Percentiles rank a stretch among this genome's conserved stretches.
Evolutionary conservation across 305 asterid species (phyloP).

Genomic region (Rubia peregrina): DNA sequence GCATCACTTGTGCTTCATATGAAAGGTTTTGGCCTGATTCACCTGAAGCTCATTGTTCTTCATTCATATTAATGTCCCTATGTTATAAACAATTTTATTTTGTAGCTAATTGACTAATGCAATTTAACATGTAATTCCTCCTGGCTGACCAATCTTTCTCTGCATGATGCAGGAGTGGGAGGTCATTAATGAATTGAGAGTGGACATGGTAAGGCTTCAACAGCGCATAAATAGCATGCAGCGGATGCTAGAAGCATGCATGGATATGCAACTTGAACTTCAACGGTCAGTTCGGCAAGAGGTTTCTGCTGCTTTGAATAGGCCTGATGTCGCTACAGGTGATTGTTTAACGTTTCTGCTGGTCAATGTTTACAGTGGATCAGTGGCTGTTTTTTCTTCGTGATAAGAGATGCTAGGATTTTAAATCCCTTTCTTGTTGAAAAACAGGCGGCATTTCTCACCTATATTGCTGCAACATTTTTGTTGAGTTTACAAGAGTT

Average conservation of each 20-base stretch:
- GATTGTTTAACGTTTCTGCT: background rate
- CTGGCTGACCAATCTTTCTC: background rate
- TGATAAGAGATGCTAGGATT: background rate
- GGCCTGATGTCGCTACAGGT: constrained; percentile 48
- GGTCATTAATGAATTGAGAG: constrained; percentile 56
- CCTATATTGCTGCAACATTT: background rate
- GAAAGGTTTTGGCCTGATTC: constrained; percentile 8
- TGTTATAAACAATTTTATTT: background rate
- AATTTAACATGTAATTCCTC: background rate
- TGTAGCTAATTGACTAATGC: background rate
- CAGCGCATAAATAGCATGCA: constrained; percentile 77
- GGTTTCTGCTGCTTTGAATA: constrained; percentile 75
- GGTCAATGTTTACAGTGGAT: background rate
- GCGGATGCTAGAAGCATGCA: constrained; percentile 78
- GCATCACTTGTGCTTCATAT: background rate
- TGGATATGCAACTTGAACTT: constrained; percentile 85
- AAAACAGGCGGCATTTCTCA: background rate
- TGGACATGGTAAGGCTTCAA: constrained; percentile 73
- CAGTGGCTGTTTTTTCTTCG: background rate
- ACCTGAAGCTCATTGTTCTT: background rate
- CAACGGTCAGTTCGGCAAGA: constrained; percentile 73
- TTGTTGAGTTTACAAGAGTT: background rate
- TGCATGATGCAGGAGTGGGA: constrained; percentile 58
- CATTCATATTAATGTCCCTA: background rate
- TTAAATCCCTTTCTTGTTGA: background rate